A percentile compares a stretch with the other conserved stretches of the same genome.
Evolutionary conservation across 2,329 filamentous ascomycete species (phyloP).

Genomic region (Pestalotiopsis sp.): DNA sequence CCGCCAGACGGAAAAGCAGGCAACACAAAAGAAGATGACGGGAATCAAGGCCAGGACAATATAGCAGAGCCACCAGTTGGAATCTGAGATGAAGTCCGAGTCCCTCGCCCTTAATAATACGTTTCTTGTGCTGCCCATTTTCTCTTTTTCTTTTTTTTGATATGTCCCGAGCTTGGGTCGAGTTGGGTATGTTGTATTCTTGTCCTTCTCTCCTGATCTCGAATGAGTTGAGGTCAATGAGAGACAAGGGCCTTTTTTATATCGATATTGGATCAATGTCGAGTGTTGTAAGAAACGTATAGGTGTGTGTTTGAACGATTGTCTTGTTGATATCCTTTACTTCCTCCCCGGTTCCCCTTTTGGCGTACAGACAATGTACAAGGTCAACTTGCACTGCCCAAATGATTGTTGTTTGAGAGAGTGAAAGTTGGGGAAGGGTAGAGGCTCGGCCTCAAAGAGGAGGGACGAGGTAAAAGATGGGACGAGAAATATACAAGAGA

Average conservation of each 20-base stretch:
- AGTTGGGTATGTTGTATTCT: not conserved
- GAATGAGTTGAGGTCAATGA: not conserved
- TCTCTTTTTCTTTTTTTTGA: not conserved
- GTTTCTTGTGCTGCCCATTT: not conserved
- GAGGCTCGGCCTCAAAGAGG: not conserved
- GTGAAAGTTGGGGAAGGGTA: not conserved
- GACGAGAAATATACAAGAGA: not conserved
- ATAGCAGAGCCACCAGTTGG: slow-evolving; percentile 30
- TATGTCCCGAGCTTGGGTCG: not conserved
- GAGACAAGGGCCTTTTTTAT: not conserved
- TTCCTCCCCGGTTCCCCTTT: slow-evolving; percentile 1
- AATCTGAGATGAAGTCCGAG: slow-evolving; percentile 3
- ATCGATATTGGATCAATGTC: not conserved
- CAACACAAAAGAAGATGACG: slow-evolving; percentile 21
- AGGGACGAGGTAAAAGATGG: not conserved
- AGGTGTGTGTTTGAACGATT: not conserved
- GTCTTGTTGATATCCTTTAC: not conserved
- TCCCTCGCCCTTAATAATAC: not conserved
- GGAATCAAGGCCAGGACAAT: slow-evolving; percentile 27
- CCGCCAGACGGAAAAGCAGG: slow-evolving; percentile 20
- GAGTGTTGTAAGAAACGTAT: not conserved
- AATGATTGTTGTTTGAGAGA: not conserved
- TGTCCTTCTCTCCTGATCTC: not conserved
- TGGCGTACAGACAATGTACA: not conserved
- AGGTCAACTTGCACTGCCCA: slow-evolving; percentile 14